A percentile compares a stretch with the other conserved stretches of the same genome.
phyloP scores from a whole-genome alignment of 805 yeast genomes.

The Candida quercuum region DNA sequence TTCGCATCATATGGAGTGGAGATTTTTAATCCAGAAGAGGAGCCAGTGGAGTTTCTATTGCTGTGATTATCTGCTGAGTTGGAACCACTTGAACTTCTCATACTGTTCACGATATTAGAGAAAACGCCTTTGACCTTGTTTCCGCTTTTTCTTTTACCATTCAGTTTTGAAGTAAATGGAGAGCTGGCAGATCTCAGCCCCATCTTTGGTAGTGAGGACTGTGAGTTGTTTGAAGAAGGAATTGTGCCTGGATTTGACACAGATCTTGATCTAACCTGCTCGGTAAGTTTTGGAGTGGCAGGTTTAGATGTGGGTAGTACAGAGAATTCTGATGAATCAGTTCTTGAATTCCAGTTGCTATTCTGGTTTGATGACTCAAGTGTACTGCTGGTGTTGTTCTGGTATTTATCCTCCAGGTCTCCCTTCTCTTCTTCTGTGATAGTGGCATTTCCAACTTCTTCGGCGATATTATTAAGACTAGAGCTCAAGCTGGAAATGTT shows the following conservation, averaged over 20 bases:
- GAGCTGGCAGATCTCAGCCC: slow-evolving; percentile 21
- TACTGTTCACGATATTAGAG: slow-evolving; percentile 38
- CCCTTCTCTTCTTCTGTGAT: slow-evolving; percentile 16
- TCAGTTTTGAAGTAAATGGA: slow-evolving; percentile 16
- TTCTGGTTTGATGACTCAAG: slow-evolving; percentile 4
- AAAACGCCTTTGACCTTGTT: slow-evolving; percentile 56
- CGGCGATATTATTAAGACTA: slow-evolving; percentile 15
- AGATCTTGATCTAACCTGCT: slow-evolving; percentile 1
- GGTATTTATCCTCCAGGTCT: slow-evolving; percentile 4
- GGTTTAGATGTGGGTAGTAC: slow-evolving; percentile 2
- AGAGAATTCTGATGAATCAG: slow-evolving; percentile 6
- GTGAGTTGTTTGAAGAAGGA: slow-evolving; percentile 10
- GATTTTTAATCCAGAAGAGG: slow-evolving; percentile 41
- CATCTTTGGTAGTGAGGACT: slow-evolving; percentile 10
- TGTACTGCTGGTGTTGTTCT: slow-evolving; percentile 10
- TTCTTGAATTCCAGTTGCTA: slow-evolving; percentile 3
- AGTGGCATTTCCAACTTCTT: slow-evolving; percentile 21
- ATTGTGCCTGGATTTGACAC: slow-evolving; percentile 5
- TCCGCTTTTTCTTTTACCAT: slow-evolving; percentile 35
- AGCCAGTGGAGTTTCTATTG: slow-evolving; percentile 9
- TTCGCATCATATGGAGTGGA: slow-evolving; percentile 90
- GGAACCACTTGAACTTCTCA: slow-evolving; percentile 38
- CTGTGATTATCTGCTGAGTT: slow-evolving; percentile 13
- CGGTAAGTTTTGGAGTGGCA: slow-evolving; percentile 2
- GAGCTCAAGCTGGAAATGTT: slow-evolving; percentile 20